A percentile compares a stretch with the other conserved stretches of the same genome.
Evolutionary conservation across 2,329 filamentous ascomycete species (phyloP).

Genomic region (Cladophialophora carrionii): DNA sequence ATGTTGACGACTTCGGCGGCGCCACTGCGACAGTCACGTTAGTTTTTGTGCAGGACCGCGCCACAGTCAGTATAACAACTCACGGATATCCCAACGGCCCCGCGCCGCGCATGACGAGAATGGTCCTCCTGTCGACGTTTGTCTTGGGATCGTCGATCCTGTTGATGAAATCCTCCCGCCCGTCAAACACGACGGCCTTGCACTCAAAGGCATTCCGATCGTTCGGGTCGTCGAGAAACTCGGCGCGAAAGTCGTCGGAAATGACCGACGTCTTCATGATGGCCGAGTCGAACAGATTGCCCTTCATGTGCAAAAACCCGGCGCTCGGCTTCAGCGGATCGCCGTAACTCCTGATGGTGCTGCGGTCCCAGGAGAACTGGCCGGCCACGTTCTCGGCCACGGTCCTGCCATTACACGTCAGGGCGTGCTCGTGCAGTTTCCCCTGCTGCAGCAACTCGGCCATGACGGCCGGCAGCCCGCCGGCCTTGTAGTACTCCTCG

Average conservation of each 20-base stretch:
- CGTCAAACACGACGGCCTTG: conserved; percentile 55
- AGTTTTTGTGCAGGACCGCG: background rate
- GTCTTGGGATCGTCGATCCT: conserved; percentile 49
- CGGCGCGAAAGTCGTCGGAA: conserved; percentile 50
- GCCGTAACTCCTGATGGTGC: conserved; percentile 52
- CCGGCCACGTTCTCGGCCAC: conserved; percentile 51
- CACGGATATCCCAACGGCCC: conserved; percentile 55
- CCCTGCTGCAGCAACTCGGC: conserved; percentile 57
- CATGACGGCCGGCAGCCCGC: conserved; percentile 58
- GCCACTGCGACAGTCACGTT: conserved; percentile 38
- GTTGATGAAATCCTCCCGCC: conserved; percentile 54
- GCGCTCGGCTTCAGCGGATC: conserved; percentile 56
- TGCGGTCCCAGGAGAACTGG: conserved; percentile 56
- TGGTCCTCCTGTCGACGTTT: conserved; percentile 49
- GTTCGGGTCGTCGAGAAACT: conserved; percentile 52
- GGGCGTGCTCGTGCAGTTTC: conserved; percentile 49
- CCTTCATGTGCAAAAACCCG: conserved; percentile 56
- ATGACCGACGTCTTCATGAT: conserved; percentile 60
- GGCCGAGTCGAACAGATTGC: conserved; percentile 56
- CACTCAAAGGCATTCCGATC: conserved; percentile 56
- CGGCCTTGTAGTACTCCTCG: conserved; percentile 60
- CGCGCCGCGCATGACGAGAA: conserved; percentile 56
- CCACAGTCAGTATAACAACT: background rate
- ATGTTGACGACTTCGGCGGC: conserved; percentile 59
- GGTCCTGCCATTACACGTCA: conserved; percentile 55